Conservation (phyloP, 257 asterid genomes). For the Dorcoceras hygrometricum region DNA sequence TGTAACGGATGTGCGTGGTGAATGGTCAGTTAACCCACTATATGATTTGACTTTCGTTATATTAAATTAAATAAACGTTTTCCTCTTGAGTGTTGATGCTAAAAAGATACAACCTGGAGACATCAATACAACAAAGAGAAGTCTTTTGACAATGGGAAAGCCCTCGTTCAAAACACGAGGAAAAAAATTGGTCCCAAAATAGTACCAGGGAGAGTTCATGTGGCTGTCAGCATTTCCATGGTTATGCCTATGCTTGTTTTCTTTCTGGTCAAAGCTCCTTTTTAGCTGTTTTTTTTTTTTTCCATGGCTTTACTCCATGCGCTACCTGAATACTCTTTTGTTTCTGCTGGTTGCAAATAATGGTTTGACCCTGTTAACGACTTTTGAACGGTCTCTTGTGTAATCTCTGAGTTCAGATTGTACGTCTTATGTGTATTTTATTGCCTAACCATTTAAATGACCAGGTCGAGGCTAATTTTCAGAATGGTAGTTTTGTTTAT, state of each 20-base stretch:
- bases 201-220: neutral
- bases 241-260: neutral
- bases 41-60: neutral
- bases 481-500: neutral
- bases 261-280: neutral
- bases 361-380: neutral
- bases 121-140: neutral
- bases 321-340: neutral
- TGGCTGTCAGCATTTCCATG: neutral
- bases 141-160: neutral
- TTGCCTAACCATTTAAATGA: neutral
- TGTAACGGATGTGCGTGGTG: slow-evolving; percentile 91
- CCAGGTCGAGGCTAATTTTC: neutral
- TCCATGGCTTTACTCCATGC: neutral
- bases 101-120: too few species aligned
- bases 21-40: slow-evolving; percentile 55
- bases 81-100: neutral
- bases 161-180: neutral
- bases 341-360: neutral
- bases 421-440: too few species aligned
- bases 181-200: neutral
- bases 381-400: neutral
- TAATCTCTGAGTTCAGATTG: neutral
- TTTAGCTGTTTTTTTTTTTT: neutral
- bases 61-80: too few species aligned